A percentile compares a stretch with the other conserved stretches of the same genome.
Evolutionary conservation across 768 basidiomycete genomes (phyloP).

Genomic region (Leccinellum rugosiceps): DNA sequence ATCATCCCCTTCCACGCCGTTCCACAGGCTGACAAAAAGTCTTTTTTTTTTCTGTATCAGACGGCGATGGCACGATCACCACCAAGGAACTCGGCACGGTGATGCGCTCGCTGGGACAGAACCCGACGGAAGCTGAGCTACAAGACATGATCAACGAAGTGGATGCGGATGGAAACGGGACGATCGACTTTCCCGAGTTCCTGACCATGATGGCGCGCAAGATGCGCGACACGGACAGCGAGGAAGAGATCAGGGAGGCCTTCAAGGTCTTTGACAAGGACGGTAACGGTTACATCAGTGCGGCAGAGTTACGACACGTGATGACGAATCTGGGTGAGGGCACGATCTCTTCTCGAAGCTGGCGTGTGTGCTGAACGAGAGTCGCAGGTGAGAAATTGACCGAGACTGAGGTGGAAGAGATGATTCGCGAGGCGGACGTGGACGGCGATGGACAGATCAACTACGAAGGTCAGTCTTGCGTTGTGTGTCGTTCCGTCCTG

Average conservation of each 20-base stretch:
- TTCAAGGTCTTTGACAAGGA: constrained; percentile 98
- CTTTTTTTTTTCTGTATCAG: constrained; percentile 34
- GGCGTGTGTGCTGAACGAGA: constrained; percentile 2
- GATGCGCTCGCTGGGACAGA: constrained; percentile 91
- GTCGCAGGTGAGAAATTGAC: constrained; percentile 77
- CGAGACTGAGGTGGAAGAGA: constrained; percentile 87
- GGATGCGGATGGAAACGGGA: constrained; percentile 84
- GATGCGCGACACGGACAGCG: constrained; percentile 89
- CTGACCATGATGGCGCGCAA: constrained; percentile 82
- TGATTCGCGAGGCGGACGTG: constrained; percentile 95
- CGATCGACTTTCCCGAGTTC: constrained; percentile 85
- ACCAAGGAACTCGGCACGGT: constrained; percentile 88
- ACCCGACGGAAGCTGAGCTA: constrained; percentile 87
- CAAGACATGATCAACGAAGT: constrained; percentile 97
- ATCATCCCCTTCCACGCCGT: not conserved
- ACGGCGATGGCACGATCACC: constrained; percentile 92
- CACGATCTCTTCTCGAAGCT: not conserved
- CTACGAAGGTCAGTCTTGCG: constrained; percentile 59
- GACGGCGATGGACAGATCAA: constrained; percentile 95
- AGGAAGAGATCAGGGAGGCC: constrained; percentile 95
- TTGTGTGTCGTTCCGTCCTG: not conserved
- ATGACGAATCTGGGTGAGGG: constrained; percentile 84
- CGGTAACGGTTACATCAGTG: constrained; percentile 85
- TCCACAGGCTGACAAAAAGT: not conserved
- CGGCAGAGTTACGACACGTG: constrained; percentile 83